phyloP scores from a whole-genome alignment of 1,139 yeast species.

The Pichia sp. region DNA sequence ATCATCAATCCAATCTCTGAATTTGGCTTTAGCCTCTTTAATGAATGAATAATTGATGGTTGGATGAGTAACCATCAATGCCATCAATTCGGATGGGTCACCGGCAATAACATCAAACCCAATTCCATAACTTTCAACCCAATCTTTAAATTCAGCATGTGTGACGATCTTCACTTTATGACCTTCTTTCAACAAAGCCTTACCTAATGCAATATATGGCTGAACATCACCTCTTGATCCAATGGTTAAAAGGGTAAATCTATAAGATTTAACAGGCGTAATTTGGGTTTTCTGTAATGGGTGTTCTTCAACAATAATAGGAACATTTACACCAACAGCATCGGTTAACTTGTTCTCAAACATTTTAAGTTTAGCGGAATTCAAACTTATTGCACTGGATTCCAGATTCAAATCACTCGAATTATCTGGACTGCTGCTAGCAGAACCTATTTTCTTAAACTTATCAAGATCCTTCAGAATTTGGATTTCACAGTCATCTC shows the following conservation, averaged over 20 bases:
- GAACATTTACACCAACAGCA: slow-evolving; percentile 63
- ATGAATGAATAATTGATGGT: slow-evolving; percentile 80
- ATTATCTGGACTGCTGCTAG: slow-evolving; percentile 10
- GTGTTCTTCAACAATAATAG: slow-evolving; percentile 64
- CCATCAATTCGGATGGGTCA: slow-evolving; percentile 89
- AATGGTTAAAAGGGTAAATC: slow-evolving; percentile 75
- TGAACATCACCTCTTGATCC: slow-evolving; percentile 98
- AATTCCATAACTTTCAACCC: slow-evolving; percentile 69
- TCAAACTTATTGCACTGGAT: slow-evolving; percentile 28
- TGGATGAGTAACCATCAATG: slow-evolving; percentile 89
- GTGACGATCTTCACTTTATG: slow-evolving; percentile 84
- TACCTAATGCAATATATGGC: slow-evolving; percentile 89
- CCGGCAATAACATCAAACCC: slow-evolving; percentile 81
- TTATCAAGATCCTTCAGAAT: slow-evolving; percentile 50
- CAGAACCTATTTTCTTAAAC: slow-evolving; percentile 21
- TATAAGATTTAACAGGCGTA: slow-evolving; percentile 51
- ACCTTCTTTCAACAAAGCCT: slow-evolving; percentile 75
- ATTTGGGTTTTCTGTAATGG: slow-evolving; percentile 52
- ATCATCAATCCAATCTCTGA: slow-evolving; percentile 78
- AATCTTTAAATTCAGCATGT: slow-evolving; percentile 73
- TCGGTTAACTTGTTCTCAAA: slow-evolving; percentile 61
- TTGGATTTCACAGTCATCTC: slow-evolving; percentile 72
- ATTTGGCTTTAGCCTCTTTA: slow-evolving; percentile 77
- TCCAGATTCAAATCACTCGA: slow-evolving; percentile 25
- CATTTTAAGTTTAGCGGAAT: slow-evolving; percentile 54